These are phyloP conservation scores for Euptelea pleiosperma DNA, from an alignment of 164 flowering plant genomes.

Conservation along the genomic window DNA sequence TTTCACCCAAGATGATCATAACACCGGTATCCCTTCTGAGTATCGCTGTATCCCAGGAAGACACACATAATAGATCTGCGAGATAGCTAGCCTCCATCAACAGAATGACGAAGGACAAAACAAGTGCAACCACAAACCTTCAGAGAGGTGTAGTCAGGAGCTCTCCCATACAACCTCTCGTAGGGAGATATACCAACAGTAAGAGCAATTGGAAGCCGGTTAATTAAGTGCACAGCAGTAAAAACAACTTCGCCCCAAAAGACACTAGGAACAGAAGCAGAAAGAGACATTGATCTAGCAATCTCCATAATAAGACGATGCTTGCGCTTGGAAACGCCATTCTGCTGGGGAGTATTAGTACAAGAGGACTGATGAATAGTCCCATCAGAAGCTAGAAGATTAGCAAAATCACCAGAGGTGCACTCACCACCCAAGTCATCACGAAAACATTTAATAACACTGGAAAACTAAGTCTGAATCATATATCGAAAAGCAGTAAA, in stretches of 20 bases:
- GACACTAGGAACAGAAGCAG: not conserved
- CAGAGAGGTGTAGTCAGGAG: slow-evolving; percentile 12
- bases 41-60: too few species aligned
- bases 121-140: slow-evolving; percentile 21
- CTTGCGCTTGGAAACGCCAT: slow-evolving; percentile 4
- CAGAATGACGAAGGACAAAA: too few species aligned
- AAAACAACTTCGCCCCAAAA: slow-evolving; percentile 24
- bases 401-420: not conserved
- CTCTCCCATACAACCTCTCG: not conserved
- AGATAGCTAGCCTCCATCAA: slow-evolving; percentile 24
- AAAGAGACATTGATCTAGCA: not conserved
- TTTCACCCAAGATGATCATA: slow-evolving; percentile 12
- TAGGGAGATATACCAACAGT: slow-evolving; percentile 8
- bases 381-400: slow-evolving; percentile 6
- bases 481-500: not conserved
- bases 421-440: slow-evolving; percentile 7
- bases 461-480: not conserved
- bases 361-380: slow-evolving; percentile 3
- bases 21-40: too few species aligned
- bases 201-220: slow-evolving; percentile 9
- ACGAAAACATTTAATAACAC: not conserved
- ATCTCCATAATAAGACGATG: not conserved
- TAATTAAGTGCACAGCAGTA: slow-evolving; percentile 7
- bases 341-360: slow-evolving; percentile 5
- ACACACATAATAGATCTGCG: too few species aligned